These are phyloP conservation scores for Penicillium tannophilum DNA, from an alignment of 495 filamentous ascomycete genomes.

Conservation along the genomic window DNA sequence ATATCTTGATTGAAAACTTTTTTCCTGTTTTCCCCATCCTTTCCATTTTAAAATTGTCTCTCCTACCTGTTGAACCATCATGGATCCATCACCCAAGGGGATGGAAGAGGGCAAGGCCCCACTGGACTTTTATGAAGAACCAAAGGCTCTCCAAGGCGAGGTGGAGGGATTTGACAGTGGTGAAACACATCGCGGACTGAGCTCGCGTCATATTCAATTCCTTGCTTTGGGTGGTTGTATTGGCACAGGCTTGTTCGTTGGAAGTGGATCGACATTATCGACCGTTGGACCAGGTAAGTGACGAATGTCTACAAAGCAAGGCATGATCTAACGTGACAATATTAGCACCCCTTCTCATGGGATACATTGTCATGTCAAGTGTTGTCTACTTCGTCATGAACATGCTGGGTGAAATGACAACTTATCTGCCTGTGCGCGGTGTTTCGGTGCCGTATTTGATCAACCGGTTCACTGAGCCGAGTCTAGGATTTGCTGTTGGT, in stretches of 20 bases:
- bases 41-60: not conserved
- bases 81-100: constrained; percentile 17
- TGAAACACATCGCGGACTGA: constrained; percentile 32
- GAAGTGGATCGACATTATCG: constrained; percentile 64
- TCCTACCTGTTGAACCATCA: not conserved
- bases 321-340: not conserved
- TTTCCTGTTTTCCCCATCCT: not conserved
- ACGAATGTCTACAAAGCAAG: not conserved
- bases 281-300: constrained; percentile 60
- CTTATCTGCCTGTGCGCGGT: constrained; percentile 73
- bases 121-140: constrained; percentile 21
- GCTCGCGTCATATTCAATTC: constrained; percentile 62
- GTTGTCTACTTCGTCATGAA: constrained; percentile 57
- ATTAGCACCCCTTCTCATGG: constrained; percentile 68
- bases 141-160: constrained; percentile 22
- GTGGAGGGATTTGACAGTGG: constrained; percentile 13
- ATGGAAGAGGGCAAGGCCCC: constrained; percentile 21
- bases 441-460: constrained; percentile 71
- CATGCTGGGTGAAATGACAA: constrained; percentile 68
- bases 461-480: constrained; percentile 66
- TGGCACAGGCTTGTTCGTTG: constrained; percentile 75
- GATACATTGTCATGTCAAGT: constrained; percentile 58
- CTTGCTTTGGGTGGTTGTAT: constrained; percentile 74
- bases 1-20: not conserved
- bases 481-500: constrained; percentile 72